Base-by-base conservation (phyloP, 2,329 filamentous ascomycete genomes). In the Tympanopsis confertula region DNA sequence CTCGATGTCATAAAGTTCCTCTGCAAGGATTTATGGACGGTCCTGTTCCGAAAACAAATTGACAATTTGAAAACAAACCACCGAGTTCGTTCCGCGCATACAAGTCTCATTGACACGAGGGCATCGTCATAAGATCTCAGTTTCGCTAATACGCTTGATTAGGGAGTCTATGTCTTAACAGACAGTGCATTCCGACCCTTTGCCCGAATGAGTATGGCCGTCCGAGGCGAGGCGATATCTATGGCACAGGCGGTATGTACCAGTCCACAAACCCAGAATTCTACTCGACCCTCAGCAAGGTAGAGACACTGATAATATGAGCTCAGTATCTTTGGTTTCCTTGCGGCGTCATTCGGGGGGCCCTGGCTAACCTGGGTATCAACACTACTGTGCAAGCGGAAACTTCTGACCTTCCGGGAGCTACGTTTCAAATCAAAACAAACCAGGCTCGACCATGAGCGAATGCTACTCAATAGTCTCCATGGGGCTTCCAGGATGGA, bases 31-130 rank as follows among this genome's bases (percentile, higher is more conserved):
- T 70, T 98, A 33, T 98, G 91, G 91, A 87, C 78, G 22, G 69
- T 96, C 15, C 75, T 95, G 13, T 98, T 95, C 60, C 74, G 85
- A 55, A 98, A 98, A 62, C 93, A 96, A 58, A 86, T 98, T 53
- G 91, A 98, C 61, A 98, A 98, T 56, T 70, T 98, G 35, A 98
- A 98, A 63, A 98, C 91, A 5, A 98, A 98, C 55, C 91, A 98
- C 57, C 70, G 91, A 50, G 82, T 86, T 64, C 14, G 68, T 48
- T 18, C 7, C n/a, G n/a, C n/a, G n/a, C n/a, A n/a, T n/a, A n/a
- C n/a, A n/a, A n/a, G n/a, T n/a, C n/a, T n/a, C n/a, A n/a, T n/a
- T 26, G 22, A 26, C n/a, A 15, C 20, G 12, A 18, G 18, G 5
- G 20, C 15, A 18, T 35, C 26, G 17, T 7, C 4, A n/a, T 22